A percentile compares a stretch with the other conserved stretches of the same genome.
Evolutionary conservation across 495 filamentous ascomycete species (phyloP).

Genomic region (Diplogelasinospora grovesii): DNA sequence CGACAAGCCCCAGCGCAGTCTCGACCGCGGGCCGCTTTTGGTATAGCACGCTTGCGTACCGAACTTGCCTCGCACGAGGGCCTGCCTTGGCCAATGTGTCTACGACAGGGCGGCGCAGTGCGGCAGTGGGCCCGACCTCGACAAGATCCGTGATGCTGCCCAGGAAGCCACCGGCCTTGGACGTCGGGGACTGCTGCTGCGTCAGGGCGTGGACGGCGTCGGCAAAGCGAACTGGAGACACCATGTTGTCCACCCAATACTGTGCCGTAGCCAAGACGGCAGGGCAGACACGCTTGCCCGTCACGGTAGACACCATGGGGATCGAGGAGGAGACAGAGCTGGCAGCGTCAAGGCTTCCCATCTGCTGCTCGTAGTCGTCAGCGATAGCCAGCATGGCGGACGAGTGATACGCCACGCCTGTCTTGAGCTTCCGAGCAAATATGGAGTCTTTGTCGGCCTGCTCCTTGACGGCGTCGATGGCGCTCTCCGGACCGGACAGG

Average conservation of each 20-base stretch:
- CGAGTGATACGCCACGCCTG: constrained; percentile 38
- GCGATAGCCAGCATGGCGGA: constrained; percentile 30
- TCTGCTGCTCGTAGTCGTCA: constrained; percentile 24
- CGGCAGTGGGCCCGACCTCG: constrained; percentile 53
- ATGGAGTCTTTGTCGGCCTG: constrained; percentile 25
- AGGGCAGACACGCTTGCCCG: constrained; percentile 21
- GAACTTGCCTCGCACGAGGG: constrained; percentile 4
- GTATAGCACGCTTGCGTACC: constrained; percentile 21
- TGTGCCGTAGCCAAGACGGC: constrained; percentile 10
- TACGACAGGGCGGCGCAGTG: constrained; percentile 45
- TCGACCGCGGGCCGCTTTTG: constrained; percentile 18
- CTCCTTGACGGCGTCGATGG: constrained; percentile 27
- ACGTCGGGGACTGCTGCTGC: constrained; percentile 4
- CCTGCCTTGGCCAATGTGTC: constrained; percentile 32
- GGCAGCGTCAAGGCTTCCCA: constrained; percentile 11
- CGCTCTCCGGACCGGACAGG: constrained; percentile 30
- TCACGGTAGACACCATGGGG: constrained; percentile 34
- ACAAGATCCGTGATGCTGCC: constrained; percentile 23
- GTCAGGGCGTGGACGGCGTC: constrained; percentile 25
- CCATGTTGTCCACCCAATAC: constrained; percentile 43
- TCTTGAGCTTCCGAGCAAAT: constrained; percentile 41
- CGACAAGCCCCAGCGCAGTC: constrained; percentile 24
- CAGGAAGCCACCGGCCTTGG: not conserved
- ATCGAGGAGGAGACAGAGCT: constrained; percentile 7
- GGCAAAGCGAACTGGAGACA: constrained; percentile 38